Percentiles rank a stretch among this genome's conserved stretches.
Evolutionary conservation across 148 eudicot species (phyloP).

Genomic region (Suaeda aralocaspica): DNA sequence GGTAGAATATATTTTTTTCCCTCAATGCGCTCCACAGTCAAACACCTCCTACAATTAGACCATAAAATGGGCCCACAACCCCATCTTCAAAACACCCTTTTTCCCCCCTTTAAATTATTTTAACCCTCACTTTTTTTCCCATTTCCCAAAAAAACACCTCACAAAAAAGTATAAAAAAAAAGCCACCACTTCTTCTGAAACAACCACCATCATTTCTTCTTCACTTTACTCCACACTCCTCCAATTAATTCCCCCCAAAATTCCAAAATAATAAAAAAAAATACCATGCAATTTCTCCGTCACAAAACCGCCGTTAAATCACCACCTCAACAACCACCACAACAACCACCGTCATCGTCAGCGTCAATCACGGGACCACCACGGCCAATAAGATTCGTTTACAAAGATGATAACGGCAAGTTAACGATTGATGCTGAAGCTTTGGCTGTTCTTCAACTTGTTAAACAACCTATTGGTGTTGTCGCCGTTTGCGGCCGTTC

Average conservation of each 20-base stretch:
- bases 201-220: not conserved
- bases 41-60: not conserved
- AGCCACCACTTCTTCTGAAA: not conserved
- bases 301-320: slow-evolving; percentile 30
- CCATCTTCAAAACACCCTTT: not conserved
- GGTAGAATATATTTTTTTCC: too few species aligned
- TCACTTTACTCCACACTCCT: too few species aligned
- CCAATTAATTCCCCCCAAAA: not conserved
- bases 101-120: not conserved
- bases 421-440: slow-evolving; percentile 92
- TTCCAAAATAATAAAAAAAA: not conserved
- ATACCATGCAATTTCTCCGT: slow-evolving; percentile 31
- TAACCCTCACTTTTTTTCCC: not conserved
- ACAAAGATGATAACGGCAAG: slow-evolving; percentile 72
- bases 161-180: too few species aligned
- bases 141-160: slow-evolving; percentile 20
- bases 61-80: slow-evolving; percentile 31
- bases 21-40: too few species aligned
- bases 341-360: not conserved
- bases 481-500: slow-evolving; percentile 97
- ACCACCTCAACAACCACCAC: slow-evolving; percentile 17
- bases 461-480: slow-evolving; percentile 83
- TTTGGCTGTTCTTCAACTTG: slow-evolving; percentile 74
- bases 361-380: slow-evolving; percentile 59
- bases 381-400: slow-evolving; percentile 77